These are phyloP conservation scores for Nasturtium officinale DNA, from an alignment of 345 rosid genomes.

Conservation along the genomic window DNA sequence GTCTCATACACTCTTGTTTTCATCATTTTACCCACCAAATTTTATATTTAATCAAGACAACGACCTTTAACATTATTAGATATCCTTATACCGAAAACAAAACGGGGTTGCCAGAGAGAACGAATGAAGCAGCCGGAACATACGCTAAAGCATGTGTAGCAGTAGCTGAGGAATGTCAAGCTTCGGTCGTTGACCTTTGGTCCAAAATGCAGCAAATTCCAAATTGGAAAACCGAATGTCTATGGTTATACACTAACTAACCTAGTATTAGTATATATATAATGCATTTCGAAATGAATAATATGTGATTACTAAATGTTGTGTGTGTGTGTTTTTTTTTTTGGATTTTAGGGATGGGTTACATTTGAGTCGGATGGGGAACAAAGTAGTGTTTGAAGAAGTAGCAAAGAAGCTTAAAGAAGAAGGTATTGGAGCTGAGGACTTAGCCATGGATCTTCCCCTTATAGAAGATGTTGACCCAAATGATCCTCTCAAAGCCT, in stretches of 20 bases:
- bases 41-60: too few relatives aligned
- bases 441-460: slow-evolving; percentile 65
- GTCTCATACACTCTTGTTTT: too few relatives aligned
- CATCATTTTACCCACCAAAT: too few relatives aligned
- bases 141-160: slow-evolving; percentile 68
- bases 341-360: slow-evolving; percentile 68
- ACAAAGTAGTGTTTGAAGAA: slow-evolving; percentile 73
- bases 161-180: slow-evolving; percentile 58
- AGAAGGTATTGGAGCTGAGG: slow-evolving; percentile 56
- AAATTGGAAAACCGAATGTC: slow-evolving; percentile 62
- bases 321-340: not conserved
- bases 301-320: not conserved
- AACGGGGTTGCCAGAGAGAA: slow-evolving; percentile 73
- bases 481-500: slow-evolving; percentile 62
- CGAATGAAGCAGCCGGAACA: slow-evolving; percentile 78
- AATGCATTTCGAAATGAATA: too few relatives aligned
- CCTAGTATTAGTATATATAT: not conserved
- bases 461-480: slow-evolving; percentile 60
- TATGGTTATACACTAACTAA: slow-evolving; percentile 38
- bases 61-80: slow-evolving; percentile 42
- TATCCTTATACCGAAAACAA: slow-evolving; percentile 70
- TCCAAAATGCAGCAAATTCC: slow-evolving; percentile 71
- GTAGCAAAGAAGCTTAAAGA: slow-evolving; percentile 59
- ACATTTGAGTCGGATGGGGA: slow-evolving; percentile 64
- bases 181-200: slow-evolving; percentile 72